Conservation (phyloP, 164 flowering plant genomes). For the Liriodendron chinense region DNA sequence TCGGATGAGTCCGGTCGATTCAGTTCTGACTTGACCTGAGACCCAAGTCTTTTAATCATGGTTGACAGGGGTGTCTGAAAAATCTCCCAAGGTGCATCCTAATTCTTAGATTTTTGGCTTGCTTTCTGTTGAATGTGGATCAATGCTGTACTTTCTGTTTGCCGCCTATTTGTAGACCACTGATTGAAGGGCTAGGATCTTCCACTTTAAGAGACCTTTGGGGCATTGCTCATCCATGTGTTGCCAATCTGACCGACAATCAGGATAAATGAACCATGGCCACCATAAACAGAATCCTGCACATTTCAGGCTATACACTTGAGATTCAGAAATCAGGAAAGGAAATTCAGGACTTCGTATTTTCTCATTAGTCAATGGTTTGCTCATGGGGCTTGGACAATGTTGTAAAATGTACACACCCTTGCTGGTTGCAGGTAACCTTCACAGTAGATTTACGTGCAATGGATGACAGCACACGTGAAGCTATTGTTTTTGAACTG, state of each 20-base stretch:
- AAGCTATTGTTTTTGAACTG: conserved; percentile 69
- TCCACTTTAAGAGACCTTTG: not conserved
- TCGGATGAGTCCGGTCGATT: too few species aligned
- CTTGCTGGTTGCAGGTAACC: conserved; percentile 52
- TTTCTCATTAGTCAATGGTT: not conserved
- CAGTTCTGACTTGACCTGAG: too few species aligned
- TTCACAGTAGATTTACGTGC: conserved; percentile 93
- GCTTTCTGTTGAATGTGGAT: not conserved
- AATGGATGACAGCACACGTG: conserved; percentile 79
- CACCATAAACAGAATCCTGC: not conserved
- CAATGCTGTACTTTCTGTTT: not conserved
- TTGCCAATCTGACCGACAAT: not conserved
- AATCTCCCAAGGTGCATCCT: not conserved
- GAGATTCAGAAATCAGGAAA: too few species aligned
- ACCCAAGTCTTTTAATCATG: too few species aligned
- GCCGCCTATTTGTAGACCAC: not conserved
- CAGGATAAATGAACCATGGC: not conserved
- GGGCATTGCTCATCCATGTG: not conserved
- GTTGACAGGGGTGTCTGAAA: not conserved
- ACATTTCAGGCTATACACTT: too few species aligned
- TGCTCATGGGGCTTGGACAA: not conserved
- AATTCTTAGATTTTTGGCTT: not conserved
- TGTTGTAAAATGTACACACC: not conserved
- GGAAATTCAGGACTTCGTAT: not conserved
- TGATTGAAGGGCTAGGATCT: not conserved